phyloP scores from a whole-genome alignment of 768 basidiomycete genomes.

The Calocybe indica region DNA sequence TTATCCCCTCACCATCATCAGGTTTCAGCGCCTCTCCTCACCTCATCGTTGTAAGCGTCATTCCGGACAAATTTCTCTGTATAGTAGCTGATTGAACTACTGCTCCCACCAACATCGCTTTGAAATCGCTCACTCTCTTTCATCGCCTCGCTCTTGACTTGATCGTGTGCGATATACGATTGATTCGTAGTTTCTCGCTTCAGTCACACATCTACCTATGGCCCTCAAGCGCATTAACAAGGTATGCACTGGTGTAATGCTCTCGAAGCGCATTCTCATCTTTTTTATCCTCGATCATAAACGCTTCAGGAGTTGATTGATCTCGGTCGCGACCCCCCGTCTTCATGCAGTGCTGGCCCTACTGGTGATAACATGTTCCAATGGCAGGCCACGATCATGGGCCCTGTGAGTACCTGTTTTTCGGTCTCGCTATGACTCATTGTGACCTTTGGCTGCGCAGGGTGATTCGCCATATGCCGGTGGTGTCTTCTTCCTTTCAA shows the following conservation, averaged over 20 bases:
- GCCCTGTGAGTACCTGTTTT: slow-evolving; percentile 62
- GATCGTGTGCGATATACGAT: slow-evolving; percentile 40
- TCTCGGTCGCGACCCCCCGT: slow-evolving; percentile 98
- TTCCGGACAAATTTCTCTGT: slow-evolving; percentile 2
- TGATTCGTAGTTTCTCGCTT: slow-evolving; percentile 23
- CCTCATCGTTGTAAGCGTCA: slow-evolving; percentile 27
- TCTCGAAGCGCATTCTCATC: background rate
- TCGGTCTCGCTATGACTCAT: slow-evolving; percentile 16
- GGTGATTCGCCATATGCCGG: slow-evolving; percentile 97
- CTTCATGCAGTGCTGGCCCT: slow-evolving; percentile 98
- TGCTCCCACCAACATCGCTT: slow-evolving; percentile 20
- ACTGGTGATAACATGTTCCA: slow-evolving; percentile 98
- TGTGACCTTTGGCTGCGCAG: slow-evolving; percentile 34
- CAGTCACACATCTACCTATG: slow-evolving; percentile 45
- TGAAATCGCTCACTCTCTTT: slow-evolving; percentile 23
- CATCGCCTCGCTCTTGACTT: slow-evolving; percentile 19
- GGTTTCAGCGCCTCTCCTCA: slow-evolving; percentile 19
- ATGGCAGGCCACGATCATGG: slow-evolving; percentile 99
- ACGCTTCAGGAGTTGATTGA: slow-evolving; percentile 87
- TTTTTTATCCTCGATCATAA: slow-evolving; percentile 13
- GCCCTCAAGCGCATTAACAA: slow-evolving; percentile 99
- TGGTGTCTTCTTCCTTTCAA: slow-evolving; percentile 97
- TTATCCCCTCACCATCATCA: slow-evolving; percentile 50
- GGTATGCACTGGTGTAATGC: slow-evolving; percentile 35
- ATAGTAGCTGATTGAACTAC: slow-evolving; percentile 11